Conservation (phyloP, 208 protist genomes). For the Trypanosoma boissoni region DNA sequence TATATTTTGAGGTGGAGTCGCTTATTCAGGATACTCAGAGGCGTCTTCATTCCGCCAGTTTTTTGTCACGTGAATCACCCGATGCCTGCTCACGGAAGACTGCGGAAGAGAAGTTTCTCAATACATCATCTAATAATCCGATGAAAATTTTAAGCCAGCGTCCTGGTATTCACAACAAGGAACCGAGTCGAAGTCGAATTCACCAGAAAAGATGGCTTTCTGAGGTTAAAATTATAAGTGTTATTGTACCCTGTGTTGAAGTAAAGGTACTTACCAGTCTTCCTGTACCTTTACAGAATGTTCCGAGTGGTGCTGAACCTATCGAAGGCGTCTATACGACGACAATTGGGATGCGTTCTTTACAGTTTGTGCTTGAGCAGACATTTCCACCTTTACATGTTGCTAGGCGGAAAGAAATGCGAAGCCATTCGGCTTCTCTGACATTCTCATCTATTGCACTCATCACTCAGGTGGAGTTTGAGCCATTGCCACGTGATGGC, state of each 20-base stretch:
- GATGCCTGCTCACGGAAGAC: no score
- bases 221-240: conserved; percentile 65
- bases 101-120: background rate
- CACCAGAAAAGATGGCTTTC: conserved; percentile 82
- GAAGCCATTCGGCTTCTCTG: conserved; percentile 47
- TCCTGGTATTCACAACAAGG: conserved; percentile 11
- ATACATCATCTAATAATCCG: background rate
- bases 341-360: conserved; percentile 36
- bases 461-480: conserved; percentile 78
- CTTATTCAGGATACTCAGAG: conserved; percentile 6
- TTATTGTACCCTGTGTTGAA: conserved; percentile 61
- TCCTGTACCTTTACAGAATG: conserved; percentile 49
- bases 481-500: conserved; percentile 63
- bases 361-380: conserved; percentile 53
- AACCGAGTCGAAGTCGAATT: conserved; percentile 56
- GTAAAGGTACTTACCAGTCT: conserved; percentile 59
- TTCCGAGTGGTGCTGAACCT: background rate
- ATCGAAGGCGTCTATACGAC: conserved; percentile 64
- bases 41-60: conserved; percentile 1
- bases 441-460: conserved; percentile 50
- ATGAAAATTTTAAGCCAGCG: background rate
- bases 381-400: conserved; percentile 54
- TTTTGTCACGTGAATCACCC: background rate
- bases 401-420: conserved; percentile 27
- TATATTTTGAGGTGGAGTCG: conserved; percentile 14